Evolutionary conservation across 345 rosid species (phyloP), one percentile per base, ranked within the genome.

Genomic region (Salix dunnii): DNA sequence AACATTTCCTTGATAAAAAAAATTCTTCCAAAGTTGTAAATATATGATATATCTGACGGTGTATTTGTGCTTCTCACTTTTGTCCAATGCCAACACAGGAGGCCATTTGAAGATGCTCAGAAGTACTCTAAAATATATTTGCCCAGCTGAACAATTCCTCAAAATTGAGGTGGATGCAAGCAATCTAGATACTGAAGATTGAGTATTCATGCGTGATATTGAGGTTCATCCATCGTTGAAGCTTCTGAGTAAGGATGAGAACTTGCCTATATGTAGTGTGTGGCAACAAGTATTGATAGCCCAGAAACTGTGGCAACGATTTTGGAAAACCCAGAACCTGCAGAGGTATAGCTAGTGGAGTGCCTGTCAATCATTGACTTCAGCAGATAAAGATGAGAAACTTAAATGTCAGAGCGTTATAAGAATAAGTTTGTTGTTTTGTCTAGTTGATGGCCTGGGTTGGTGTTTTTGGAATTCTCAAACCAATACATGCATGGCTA

Each of bases 101-200:
- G 98, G 98, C 12, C 74, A 75, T 77, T 77, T 96, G 64, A 85
- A 80, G 73, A 74, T 69, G 78, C 78, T 93, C 74, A 85, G 96
- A 78, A 79, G 76, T 67, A 82, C 76, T 71, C 70, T 96, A 68
- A 91, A 81, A 64, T 89, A 82, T 76, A 74, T 86, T 25, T 88
- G 94, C 72, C 91, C 91, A 30, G 92, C 96, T 0, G 98, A 91
- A 73, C 88, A 84, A 87, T 96, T 71, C 98, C 98, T 72, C 86
- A 87, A 7, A 81, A 84, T 96, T 20, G 94, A 96, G 84, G 90
- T 93, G 65, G 99, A 96, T 28, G 82, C 93, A 71, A 91, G 99
- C 86, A 89, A 84, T 25, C 89, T 96, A 35, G 98, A 93, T 78
- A 81, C 91, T 42, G 98, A 84, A 69, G 98, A 91, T 80, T 84